A percentile compares a stretch with the other conserved stretches of the same genome.
phyloP scores from a whole-genome alignment of 2,329 filamentous ascomycete species.

The Volutella citrinella region DNA sequence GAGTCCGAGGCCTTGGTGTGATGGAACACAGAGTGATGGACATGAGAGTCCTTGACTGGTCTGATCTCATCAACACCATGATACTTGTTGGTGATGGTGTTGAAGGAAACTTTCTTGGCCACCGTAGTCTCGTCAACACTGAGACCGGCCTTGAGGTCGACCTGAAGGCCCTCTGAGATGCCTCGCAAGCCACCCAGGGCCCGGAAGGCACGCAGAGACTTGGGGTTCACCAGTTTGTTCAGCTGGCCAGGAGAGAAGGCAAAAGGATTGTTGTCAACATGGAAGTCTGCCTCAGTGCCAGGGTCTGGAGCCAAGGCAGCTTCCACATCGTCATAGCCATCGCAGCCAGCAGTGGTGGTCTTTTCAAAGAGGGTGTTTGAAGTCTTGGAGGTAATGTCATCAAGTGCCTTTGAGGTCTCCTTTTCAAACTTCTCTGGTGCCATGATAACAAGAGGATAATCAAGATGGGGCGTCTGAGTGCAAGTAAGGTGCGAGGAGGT shows the following conservation, averaged over 20 bases:
- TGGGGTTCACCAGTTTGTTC: slow-evolving; percentile 72
- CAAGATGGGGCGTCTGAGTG: too few species aligned
- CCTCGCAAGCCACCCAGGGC: slow-evolving; percentile 68
- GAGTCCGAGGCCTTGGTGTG: slow-evolving; percentile 7
- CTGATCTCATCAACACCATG: background rate
- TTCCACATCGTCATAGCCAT: too few species aligned
- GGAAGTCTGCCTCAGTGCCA: slow-evolving; percentile 1
- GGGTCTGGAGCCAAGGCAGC: too few species aligned
- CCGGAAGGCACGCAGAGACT: slow-evolving; percentile 67
- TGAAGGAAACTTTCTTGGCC: too few species aligned
- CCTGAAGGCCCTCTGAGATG: slow-evolving; percentile 66
- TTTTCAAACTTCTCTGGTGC: too few species aligned
- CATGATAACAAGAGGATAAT: too few species aligned
- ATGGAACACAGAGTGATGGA: slow-evolving; percentile 2
- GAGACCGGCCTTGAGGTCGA: slow-evolving; percentile 60
- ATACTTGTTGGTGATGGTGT: too few species aligned
- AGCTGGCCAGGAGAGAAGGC: slow-evolving; percentile 36
- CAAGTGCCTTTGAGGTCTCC: too few species aligned
- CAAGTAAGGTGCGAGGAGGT: too few species aligned
- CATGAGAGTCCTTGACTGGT: background rate
- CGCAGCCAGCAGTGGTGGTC: too few species aligned
- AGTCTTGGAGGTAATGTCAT: too few species aligned
- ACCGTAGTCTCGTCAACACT: slow-evolving; percentile 59
- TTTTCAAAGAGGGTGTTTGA: too few species aligned
- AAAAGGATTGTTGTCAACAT: slow-evolving; percentile 3